Conservation (phyloP, 1,284 basidiomycete genomes). For the Cystobasidium sp. region DNA sequence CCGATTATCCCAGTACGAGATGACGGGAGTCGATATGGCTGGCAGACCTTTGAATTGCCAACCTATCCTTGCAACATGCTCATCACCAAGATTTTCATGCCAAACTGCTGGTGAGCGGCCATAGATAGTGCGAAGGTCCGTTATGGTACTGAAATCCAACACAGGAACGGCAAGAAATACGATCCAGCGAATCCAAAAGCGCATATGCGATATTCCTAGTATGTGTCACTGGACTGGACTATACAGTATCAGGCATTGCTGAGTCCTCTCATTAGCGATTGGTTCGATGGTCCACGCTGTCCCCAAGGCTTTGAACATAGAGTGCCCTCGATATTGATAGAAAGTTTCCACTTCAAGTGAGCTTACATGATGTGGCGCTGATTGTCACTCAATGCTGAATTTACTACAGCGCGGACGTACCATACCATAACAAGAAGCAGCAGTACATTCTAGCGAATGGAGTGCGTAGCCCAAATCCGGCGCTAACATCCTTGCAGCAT, state of each 20-base stretch:
- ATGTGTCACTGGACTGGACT: background rate
- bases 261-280: background rate
- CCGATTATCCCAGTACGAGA: background rate
- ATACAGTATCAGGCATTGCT: background rate
- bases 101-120: slow-evolving; percentile 22
- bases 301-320: slow-evolving; percentile 23
- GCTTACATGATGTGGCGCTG: background rate
- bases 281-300: slow-evolving; percentile 16
- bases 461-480: background rate
- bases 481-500: background rate
- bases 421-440: background rate
- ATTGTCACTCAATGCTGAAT: background rate
- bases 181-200: slow-evolving; percentile 20
- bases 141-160: background rate
- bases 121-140: background rate
- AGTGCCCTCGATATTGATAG: slow-evolving; percentile 24
- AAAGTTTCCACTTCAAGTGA: slow-evolving; percentile 23
- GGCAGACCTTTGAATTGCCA: slow-evolving; percentile 16
- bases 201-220: slow-evolving; percentile 28
- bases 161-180: slow-evolving; percentile 33
- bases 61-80: slow-evolving; percentile 16
- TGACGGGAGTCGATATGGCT: background rate
- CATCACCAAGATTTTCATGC: slow-evolving; percentile 27
- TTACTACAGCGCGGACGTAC: slow-evolving; percentile 3
- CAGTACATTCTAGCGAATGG: slow-evolving; percentile 27